phyloP scores from a whole-genome alignment of 2,329 filamentous ascomycete genomes.

The Phialophora tarda region DNA sequence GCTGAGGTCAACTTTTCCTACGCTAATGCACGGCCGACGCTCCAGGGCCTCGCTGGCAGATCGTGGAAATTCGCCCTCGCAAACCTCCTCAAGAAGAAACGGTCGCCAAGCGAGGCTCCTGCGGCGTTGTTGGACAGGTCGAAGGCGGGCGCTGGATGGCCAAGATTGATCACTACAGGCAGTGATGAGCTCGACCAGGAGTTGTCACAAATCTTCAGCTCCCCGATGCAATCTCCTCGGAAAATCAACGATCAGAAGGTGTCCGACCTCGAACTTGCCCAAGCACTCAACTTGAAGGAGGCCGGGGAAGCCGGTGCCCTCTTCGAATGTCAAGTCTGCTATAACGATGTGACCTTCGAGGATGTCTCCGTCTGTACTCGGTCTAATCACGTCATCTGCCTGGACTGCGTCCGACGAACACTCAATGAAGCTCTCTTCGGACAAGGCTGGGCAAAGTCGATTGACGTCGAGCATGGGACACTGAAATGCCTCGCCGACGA shows the following conservation, averaged over 20 bases:
- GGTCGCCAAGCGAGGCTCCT: conserved; percentile 49
- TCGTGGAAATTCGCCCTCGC: conserved; percentile 53
- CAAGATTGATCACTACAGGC: conserved; percentile 50
- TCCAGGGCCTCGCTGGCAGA: conserved; percentile 51
- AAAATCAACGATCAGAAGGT: conserved; percentile 47
- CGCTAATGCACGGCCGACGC: conserved; percentile 49
- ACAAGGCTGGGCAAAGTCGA: conserved; percentile 84
- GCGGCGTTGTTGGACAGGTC: conserved; percentile 49
- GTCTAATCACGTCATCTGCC: conserved; percentile 53
- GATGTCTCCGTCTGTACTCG: conserved; percentile 54
- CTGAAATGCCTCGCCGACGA: conserved; percentile 82
- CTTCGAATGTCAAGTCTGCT: conserved; percentile 57
- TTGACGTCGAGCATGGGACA: conserved; percentile 73
- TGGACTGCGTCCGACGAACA: conserved; percentile 80
- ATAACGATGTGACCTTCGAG: conserved; percentile 55
- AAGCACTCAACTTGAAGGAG: conserved; percentile 50
- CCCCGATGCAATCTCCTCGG: conserved; percentile 46
- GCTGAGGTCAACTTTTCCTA: conserved; percentile 57
- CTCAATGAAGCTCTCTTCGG: conserved; percentile 89
- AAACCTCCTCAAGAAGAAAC: conserved; percentile 50
- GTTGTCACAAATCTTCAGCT: conserved; percentile 47
- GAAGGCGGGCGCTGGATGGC: conserved; percentile 40
- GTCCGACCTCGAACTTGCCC: conserved; percentile 48
- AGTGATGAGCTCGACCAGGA: conserved; percentile 53
- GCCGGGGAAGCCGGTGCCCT: conserved; percentile 49